Base-by-base conservation (phyloP, 2,329 filamentous ascomycete species). In the Aspergillus persii region DNA sequence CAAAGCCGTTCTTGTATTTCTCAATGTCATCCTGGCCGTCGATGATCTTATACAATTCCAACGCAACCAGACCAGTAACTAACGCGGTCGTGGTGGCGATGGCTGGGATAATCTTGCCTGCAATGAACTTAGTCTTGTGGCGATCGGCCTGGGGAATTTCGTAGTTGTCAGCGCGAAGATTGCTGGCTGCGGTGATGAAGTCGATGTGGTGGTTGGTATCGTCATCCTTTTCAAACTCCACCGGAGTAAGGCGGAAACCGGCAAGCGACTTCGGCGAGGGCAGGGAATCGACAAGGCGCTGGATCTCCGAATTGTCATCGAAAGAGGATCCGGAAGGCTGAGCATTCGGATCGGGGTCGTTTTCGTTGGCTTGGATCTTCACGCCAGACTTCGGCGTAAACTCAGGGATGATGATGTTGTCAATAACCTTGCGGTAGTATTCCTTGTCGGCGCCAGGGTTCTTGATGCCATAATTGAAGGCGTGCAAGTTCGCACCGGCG, bases 41-140 rank as follows among this genome's bases (percentile, higher is more conserved):
- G 50, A 99, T 83, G 63, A 99, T 86, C 86, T 99, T 99, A 88
- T 91, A 97, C 51, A 98, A 80, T 80, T 99, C 95, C 50, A 99
- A 81, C 15, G 96, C 85, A 55, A 99, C 92, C 50, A 99, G 83
- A 59, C 95, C 95, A 2, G 95, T 99, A 11, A 98, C 94, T 59
- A 99, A 82, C 3, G 95, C 94, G 2, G 95, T 99, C 0, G 95
- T 98, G 3, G 95, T 99, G 49, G 95, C 95, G 76, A 99, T 99
- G 50, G 95, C 95, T 26, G 95, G 95, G 66, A 99, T 99, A 68
- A 99, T 99, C 85, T 99, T 99, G 75, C 95, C 95, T 33, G 95
- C 96, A 74, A 99, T 99, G 78, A 99, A 98, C 82, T 99, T 99
- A 62, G 94, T 99, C 87, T 95, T 96, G 84, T 97, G 95, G 62